These are phyloP conservation scores for Botryotinia narcissicola DNA, from an alignment of 2,329 filamentous ascomycete species.

Conservation along the genomic window DNA sequence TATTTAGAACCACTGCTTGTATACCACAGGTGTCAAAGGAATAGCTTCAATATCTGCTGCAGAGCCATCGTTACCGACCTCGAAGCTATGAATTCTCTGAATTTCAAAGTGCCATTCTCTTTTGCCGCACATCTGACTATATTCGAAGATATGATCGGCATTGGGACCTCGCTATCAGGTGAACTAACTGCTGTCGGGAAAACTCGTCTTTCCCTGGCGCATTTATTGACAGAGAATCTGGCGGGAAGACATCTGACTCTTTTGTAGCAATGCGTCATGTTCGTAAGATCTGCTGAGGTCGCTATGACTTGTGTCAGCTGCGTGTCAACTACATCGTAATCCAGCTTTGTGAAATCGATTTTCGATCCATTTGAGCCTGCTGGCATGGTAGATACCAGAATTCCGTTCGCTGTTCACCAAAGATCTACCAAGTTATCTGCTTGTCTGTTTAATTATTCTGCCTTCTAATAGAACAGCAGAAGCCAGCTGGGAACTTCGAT, in stretches of 20 bases:
- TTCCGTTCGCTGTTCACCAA: not conserved
- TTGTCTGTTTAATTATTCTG: not conserved
- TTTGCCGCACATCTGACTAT: not conserved
- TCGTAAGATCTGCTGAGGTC: not conserved
- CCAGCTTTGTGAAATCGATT: not conserved
- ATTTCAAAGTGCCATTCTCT: not conserved
- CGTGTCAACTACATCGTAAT: not conserved
- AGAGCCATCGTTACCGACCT: not conserved
- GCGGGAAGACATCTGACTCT: not conserved
- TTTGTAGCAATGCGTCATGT: not conserved
- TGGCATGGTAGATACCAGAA: not conserved
- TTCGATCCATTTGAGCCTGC: not conserved
- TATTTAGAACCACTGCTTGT: not conserved
- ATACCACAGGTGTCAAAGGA: rapidly evolving
- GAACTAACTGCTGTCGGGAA: not conserved
- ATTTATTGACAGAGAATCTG: not conserved
- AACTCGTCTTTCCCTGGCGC: not conserved
- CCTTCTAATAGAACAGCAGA: too few species aligned
- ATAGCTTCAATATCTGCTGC: not conserved
- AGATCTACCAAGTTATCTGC: not conserved
- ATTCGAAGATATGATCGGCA: not conserved
- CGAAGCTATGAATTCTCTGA: not conserved
- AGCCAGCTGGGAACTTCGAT: too few species aligned
- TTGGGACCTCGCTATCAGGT: not conserved
- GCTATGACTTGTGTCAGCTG: not conserved